Percentiles rank a stretch among this genome's conserved stretches.
These are phyloP conservation scores for Paramecium sonneborni DNA, from an alignment of 73 alveolate genomes.

Conservation along the genomic window DNA sequence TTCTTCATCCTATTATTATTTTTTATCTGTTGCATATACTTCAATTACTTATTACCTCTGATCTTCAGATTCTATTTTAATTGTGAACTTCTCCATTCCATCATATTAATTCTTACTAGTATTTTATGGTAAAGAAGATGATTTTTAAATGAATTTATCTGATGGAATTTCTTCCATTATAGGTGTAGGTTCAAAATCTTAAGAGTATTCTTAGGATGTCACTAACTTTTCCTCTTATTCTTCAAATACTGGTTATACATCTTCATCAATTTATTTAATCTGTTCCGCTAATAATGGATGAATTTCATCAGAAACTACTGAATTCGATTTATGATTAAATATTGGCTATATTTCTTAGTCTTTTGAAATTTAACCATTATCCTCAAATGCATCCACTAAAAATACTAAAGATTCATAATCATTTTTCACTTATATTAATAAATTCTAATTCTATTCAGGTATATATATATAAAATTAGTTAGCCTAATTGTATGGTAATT, in stretches of 20 bases:
- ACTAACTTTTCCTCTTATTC: constrained; percentile 8
- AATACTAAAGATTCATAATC: constrained; percentile 23
- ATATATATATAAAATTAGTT: constrained; percentile 23
- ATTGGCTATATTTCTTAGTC: constrained; percentile 39
- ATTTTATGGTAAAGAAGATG: background rate
- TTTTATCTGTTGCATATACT: constrained; percentile 45
- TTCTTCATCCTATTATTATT: background rate
- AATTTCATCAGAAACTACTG: constrained; percentile 36
- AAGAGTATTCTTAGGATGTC: background rate
- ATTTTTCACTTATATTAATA: constrained; percentile 16
- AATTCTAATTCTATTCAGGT: background rate
- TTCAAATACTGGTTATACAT: constrained; percentile 37
- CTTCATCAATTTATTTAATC: background rate
- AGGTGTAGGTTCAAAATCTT: constrained; percentile 47
- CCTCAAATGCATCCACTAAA: background rate
- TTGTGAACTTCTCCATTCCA: constrained; percentile 53
- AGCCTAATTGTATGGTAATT: background rate
- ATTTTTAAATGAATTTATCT: background rate
- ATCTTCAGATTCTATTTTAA: constrained; percentile 50
- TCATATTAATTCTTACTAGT: background rate
- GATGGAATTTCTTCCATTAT: background rate
- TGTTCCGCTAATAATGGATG: constrained; percentile 30
- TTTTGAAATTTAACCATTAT: background rate
- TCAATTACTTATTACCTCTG: constrained; percentile 27
- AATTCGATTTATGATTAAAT: background rate